phyloP scores from a whole-genome alignment of 1,139 yeast genomes.

The Starmera stellimalicola region DNA sequence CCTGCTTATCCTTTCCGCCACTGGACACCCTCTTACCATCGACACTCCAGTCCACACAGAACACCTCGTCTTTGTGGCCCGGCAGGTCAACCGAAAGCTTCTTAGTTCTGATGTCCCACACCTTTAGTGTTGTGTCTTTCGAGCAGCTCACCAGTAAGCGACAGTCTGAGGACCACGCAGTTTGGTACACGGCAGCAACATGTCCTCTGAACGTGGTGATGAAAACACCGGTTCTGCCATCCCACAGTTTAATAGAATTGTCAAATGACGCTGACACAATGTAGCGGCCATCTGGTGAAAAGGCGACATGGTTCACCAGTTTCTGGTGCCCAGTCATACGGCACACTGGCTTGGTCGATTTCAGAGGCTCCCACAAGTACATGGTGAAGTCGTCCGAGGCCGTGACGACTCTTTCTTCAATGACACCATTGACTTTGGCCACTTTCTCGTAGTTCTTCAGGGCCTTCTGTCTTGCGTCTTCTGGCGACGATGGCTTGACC shows the following conservation, averaged over 20 bases:
- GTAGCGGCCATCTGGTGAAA: slow-evolving; percentile 90
- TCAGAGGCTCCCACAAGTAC: slow-evolving; percentile 93
- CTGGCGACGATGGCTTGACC: slow-evolving; percentile 35
- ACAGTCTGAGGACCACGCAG: slow-evolving; percentile 98
- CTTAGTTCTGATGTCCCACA: slow-evolving; percentile 88
- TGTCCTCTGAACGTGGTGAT: slow-evolving; percentile 90
- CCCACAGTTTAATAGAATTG: slow-evolving; percentile 92
- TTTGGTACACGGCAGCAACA: slow-evolving; percentile 95
- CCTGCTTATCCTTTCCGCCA: slow-evolving; percentile 95
- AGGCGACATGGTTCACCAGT: slow-evolving; percentile 88
- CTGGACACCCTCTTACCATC: slow-evolving; percentile 91
- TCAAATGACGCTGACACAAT: slow-evolving; percentile 93
- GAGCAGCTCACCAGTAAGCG: slow-evolving; percentile 86
- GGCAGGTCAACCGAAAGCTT: slow-evolving; percentile 85
- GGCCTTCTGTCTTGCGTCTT: slow-evolving; percentile 54
- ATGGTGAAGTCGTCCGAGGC: slow-evolving; percentile 97
- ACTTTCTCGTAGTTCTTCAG: slow-evolving; percentile 65
- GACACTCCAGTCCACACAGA: slow-evolving; percentile 96
- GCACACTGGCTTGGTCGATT: slow-evolving; percentile 70
- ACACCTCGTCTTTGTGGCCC: slow-evolving; percentile 93
- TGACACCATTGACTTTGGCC: slow-evolving; percentile 59
- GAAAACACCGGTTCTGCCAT: slow-evolving; percentile 86
- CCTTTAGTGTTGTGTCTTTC: slow-evolving; percentile 92
- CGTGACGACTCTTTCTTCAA: slow-evolving; percentile 78
- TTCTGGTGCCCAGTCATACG: slow-evolving; percentile 98